Conservation (phyloP, 306 rosid species). For the Hippophae gyantsensis region DNA sequence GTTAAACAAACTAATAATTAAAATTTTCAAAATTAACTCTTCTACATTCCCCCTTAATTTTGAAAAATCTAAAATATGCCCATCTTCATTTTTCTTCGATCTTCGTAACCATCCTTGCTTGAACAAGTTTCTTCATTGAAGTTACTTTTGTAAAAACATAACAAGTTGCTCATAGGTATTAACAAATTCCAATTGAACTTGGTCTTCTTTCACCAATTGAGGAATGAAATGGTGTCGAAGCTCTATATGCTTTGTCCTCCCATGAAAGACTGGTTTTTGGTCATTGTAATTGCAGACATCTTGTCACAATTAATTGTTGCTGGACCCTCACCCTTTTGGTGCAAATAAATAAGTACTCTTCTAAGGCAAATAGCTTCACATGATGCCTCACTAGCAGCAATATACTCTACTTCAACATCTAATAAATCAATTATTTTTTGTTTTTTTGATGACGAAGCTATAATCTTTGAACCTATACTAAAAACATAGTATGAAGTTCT, state of each 20-base stretch:
- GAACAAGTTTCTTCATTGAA: too few species aligned
- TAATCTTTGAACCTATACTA: background rate
- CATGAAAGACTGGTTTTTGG: background rate
- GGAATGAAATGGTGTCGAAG: background rate
- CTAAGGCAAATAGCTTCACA: background rate
- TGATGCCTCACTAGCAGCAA: background rate
- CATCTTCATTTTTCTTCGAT: too few species aligned
- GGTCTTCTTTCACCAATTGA: background rate
- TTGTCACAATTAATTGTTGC: background rate
- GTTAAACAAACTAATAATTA: too few species aligned
- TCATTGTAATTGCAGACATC: background rate
- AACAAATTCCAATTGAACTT: too few species aligned
- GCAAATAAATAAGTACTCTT: background rate
- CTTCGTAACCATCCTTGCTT: too few species aligned
- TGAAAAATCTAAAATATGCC: too few species aligned
- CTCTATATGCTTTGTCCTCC: background rate
- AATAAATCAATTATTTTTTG: background rate
- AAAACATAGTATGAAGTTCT: slow-evolving; percentile 1
- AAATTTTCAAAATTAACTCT: too few species aligned
- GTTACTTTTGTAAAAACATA: too few species aligned
- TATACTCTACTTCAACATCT: background rate
- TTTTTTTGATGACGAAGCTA: background rate
- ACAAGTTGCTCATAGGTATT: too few species aligned
- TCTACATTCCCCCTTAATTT: too few species aligned
- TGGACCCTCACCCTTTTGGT: background rate